Conservation (phyloP, 2,329 filamentous ascomycete species). For the Lecanosticta acicola region DNA sequence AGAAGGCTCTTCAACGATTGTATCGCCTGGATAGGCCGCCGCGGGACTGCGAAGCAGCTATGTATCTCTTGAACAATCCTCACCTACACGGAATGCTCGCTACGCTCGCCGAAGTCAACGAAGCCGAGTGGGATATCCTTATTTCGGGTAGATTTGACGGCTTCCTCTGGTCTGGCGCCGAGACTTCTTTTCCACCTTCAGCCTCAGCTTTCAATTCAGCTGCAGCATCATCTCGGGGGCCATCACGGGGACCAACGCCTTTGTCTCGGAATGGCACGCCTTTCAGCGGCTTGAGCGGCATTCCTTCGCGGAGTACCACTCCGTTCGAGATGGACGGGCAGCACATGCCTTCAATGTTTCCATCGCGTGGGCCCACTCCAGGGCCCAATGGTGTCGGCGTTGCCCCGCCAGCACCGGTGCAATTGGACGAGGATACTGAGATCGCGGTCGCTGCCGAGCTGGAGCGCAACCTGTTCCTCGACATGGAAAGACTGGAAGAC, state of each 20-base stretch:
- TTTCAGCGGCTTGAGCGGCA: conserved; percentile 54
- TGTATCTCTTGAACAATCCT: conserved; percentile 79
- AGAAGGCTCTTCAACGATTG: conserved; percentile 73
- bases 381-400: conserved; percentile 29
- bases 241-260: conserved; percentile 40
- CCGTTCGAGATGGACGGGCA: conserved; percentile 37
- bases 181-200: conserved; percentile 45
- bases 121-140: conserved; percentile 94
- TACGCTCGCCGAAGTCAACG: conserved; percentile 79
- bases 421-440: conserved; percentile 89
- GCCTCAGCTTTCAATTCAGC: conserved; percentile 26
- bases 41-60: conserved; percentile 77
- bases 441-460: conserved; percentile 85
- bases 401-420: conserved; percentile 57
- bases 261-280: conserved; percentile 45
- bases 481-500: conserved; percentile 92
- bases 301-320: conserved; percentile 45
- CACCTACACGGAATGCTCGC: conserved; percentile 78
- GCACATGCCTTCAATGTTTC: conserved; percentile 27
- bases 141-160: conserved; percentile 92
- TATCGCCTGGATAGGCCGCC: conserved; percentile 70
- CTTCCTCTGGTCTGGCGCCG: conserved; percentile 88
- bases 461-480: conserved; percentile 84
- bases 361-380: conserved; percentile 31
- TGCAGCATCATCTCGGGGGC: conserved; percentile 26